phyloP scores from a whole-genome alignment of 805 yeast genomes.

The Hanseniaspora pseudoguilliermondii region DNA sequence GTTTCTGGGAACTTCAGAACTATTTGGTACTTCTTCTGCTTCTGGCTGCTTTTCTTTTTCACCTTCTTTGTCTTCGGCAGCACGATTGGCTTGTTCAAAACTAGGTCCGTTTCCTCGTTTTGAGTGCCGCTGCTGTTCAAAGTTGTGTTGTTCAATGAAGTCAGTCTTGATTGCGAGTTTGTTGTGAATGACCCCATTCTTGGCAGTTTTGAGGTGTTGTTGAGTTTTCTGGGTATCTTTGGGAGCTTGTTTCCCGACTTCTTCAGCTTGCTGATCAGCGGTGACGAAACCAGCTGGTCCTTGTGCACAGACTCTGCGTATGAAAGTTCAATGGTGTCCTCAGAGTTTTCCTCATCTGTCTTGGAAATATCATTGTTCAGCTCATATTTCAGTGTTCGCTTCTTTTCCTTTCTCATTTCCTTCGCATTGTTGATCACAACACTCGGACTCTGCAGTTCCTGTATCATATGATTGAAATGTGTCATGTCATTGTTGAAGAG shows the following conservation, averaged over 20 bases:
- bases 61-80: neutral
- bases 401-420: neutral
- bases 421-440: neutral
- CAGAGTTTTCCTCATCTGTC: neutral
- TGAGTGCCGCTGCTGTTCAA: neutral
- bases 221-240: neutral
- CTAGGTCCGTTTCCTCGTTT: neutral
- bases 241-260: conserved; percentile 2
- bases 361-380: neutral
- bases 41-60: neutral
- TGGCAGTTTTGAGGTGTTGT: neutral
- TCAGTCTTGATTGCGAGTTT: conserved; percentile 4
- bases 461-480: neutral
- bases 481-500: neutral
- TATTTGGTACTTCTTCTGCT: conserved; percentile 7
- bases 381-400: conserved; percentile 6
- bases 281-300: neutral
- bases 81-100: neutral
- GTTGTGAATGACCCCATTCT: conserved; percentile 12
- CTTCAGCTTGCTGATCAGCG: neutral
- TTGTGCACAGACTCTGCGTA: neutral
- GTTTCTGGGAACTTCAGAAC: conserved; percentile 12
- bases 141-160: conserved; percentile 7
- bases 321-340: neutral
- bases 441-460: conserved; percentile 5